These are phyloP conservation scores for Cercophora samala DNA, from an alignment of 495 filamentous ascomycete species.

Conservation along the genomic window DNA sequence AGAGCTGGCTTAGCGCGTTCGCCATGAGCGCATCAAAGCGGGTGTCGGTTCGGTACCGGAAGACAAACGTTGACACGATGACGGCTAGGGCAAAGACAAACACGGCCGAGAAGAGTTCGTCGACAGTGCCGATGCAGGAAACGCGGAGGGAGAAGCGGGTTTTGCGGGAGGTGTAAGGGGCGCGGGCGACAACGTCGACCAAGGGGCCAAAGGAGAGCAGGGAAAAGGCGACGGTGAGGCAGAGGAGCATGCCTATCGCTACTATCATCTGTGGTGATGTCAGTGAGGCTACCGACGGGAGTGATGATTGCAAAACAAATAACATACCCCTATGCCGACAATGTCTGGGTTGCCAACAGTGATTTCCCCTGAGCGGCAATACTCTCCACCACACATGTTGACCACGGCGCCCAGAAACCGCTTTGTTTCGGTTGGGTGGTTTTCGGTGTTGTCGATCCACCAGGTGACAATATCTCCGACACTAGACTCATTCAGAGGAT, in stretches of 20 bases:
- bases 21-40: constrained; percentile 27
- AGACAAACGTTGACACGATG: constrained; percentile 23
- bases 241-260: constrained; percentile 18
- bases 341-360: constrained; percentile 25
- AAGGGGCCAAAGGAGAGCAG: constrained; percentile 18
- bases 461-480: constrained; percentile 20
- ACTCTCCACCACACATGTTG: constrained; percentile 16
- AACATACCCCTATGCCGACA: constrained; percentile 22
- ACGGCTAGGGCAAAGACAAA: constrained; percentile 23
- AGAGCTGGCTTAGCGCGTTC: constrained; percentile 23
- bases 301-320: not conserved
- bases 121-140: constrained; percentile 18
- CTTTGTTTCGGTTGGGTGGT: constrained; percentile 8
- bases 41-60: constrained; percentile 22
- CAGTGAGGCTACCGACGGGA: not conserved
- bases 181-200: constrained; percentile 9
- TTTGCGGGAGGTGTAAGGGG: constrained; percentile 6
- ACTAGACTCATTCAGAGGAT: constrained; percentile 19
- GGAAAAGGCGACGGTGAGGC: constrained; percentile 18
- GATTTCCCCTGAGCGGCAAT: constrained; percentile 17
- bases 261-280: constrained; percentile 21
- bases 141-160: constrained; percentile 22
- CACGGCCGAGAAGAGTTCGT: constrained; percentile 22
- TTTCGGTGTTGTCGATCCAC: constrained; percentile 19
- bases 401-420: constrained; percentile 17